Evolutionary conservation across 1,284 basidiomycete genomes (phyloP).

Genomic region (Cryptococcus deneoformans): DNA sequence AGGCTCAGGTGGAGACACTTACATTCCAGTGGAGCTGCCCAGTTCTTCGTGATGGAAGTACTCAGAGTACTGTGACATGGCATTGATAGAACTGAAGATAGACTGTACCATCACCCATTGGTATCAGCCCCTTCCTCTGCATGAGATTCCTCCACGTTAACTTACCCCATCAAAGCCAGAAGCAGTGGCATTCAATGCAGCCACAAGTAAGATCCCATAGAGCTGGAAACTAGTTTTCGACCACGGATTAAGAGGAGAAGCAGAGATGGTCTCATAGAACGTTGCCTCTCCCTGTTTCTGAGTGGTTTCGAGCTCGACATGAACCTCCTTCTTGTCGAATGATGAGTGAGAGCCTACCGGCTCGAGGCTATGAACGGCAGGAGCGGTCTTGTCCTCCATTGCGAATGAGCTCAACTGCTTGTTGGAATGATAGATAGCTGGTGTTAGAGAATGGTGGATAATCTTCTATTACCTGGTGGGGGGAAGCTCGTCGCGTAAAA

Average conservation of each 20-base stretch:
- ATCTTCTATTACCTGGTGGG: background rate
- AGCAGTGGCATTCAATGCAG: constrained; percentile 19
- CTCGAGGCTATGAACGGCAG: background rate
- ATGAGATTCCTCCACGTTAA: background rate
- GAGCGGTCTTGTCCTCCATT: background rate
- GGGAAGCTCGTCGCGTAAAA: background rate
- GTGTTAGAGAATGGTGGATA: background rate
- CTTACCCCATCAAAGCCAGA: constrained; percentile 21
- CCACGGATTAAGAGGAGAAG: constrained; percentile 17
- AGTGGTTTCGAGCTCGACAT: background rate
- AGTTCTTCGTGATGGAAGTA: constrained; percentile 19
- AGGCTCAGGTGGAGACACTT: background rate
- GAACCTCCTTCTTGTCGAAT: constrained; percentile 9
- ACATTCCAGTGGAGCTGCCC: constrained; percentile 17
- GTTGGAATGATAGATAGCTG: background rate
- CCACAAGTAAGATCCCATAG: constrained; percentile 19
- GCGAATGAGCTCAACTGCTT: background rate
- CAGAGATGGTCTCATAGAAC: constrained; percentile 15
- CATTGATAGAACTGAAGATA: constrained; percentile 25
- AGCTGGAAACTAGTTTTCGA: constrained; percentile 20
- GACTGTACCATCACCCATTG: constrained; percentile 5
- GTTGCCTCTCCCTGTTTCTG: constrained; percentile 4
- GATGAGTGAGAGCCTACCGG: background rate
- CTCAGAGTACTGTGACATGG: constrained; percentile 17
- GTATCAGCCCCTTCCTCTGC: too few species aligned